Evolutionary conservation across 371 early-diverging fungal genomes (phyloP).

Genomic region (Paraphysoderma sedebokerense): DNA sequence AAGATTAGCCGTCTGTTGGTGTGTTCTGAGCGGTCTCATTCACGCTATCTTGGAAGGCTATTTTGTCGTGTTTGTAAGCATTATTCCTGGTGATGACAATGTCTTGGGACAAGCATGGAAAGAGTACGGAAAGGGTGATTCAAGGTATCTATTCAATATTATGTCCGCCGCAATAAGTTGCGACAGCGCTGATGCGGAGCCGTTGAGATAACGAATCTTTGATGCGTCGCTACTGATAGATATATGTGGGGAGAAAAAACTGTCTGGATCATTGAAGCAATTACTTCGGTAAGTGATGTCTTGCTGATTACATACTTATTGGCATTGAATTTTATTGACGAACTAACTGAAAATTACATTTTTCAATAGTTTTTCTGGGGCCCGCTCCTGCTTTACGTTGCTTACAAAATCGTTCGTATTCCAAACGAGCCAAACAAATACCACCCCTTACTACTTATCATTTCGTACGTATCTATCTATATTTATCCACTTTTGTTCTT

Average conservation of each 20-base stretch:
- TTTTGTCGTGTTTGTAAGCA: conserved; percentile 41
- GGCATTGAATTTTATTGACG: neutral
- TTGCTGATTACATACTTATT: neutral
- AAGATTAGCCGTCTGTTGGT: conserved; percentile 53
- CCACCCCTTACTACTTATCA: conserved; percentile 44
- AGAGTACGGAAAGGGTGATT: conserved; percentile 77
- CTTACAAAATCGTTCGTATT: conserved; percentile 32
- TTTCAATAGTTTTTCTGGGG: conserved; percentile 43
- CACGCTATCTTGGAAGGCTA: conserved; percentile 79
- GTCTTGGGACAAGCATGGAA: conserved; percentile 75
- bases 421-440: conserved; percentile 39
- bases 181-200: too few species aligned
- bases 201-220: too few species aligned
- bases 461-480: conserved; percentile 5
- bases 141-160: too few species aligned
- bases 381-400: conserved; percentile 44
- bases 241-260: conserved; percentile 64
- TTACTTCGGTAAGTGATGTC: conserved; percentile 50
- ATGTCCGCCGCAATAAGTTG: too few species aligned
- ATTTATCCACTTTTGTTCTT: too few species aligned
- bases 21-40: conserved; percentile 48
- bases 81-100: conserved; percentile 39
- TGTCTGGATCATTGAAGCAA: conserved; percentile 62
- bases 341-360: neutral
- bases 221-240: too few species aligned